Evolutionary conservation across 2,329 filamentous ascomycete species (phyloP).

Genomic region (Phyllachora maydis): DNA sequence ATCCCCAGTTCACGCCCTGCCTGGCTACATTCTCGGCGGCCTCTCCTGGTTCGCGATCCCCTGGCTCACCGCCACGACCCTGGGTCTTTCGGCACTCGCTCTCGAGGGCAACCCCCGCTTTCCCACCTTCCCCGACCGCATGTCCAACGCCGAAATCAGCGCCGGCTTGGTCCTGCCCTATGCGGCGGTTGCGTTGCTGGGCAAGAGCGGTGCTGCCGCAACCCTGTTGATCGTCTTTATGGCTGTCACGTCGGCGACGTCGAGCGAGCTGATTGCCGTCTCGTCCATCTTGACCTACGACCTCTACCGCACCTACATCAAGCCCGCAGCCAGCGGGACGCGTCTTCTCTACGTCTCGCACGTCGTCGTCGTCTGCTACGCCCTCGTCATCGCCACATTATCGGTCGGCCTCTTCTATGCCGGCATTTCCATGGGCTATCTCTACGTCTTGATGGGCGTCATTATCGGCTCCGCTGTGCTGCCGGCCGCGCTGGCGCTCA

Average conservation of each 20-base stretch:
- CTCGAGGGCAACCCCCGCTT: constrained; percentile 55
- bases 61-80: constrained; percentile 73
- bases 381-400: constrained; percentile 57
- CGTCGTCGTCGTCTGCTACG: constrained; percentile 47
- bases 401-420: constrained; percentile 55
- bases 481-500: constrained; percentile 58
- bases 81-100: constrained; percentile 65
- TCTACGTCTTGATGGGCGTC: constrained; percentile 81
- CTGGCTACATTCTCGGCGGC: constrained; percentile 74
- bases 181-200: constrained; percentile 65
- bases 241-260: constrained; percentile 72
- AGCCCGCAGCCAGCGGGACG: constrained; percentile 54
- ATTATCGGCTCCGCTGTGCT: constrained; percentile 75
- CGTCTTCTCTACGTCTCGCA: constrained; percentile 67
- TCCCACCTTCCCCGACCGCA: constrained; percentile 52
- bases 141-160: constrained; percentile 53
- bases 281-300: constrained; percentile 81
- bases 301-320: constrained; percentile 72
- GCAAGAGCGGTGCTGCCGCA: constrained; percentile 58
- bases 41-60: constrained; percentile 86
- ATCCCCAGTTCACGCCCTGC: constrained; percentile 64
- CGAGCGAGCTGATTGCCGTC: constrained; percentile 68
- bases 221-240: constrained; percentile 73
- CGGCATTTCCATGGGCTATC: constrained; percentile 59
- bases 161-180: constrained; percentile 74